Evolutionary conservation across 768 basidiomycete species (phyloP).

Genomic region (Cubamyces lactineus): DNA sequence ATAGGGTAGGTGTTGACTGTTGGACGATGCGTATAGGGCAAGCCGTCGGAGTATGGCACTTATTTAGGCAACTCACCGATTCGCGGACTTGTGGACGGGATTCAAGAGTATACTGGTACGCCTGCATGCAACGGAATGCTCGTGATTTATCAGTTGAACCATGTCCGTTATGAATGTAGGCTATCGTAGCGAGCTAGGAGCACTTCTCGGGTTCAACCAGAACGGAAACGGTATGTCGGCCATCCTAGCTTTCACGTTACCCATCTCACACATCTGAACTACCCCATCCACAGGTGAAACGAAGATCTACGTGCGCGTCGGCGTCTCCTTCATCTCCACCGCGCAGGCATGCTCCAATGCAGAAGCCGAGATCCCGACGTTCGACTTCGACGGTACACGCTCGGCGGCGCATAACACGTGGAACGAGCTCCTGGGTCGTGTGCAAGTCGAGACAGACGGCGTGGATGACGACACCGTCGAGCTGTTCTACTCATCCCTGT

Average conservation of each 20-base stretch:
- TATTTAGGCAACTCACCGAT: conserved; percentile 56
- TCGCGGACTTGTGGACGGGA: conserved; percentile 46
- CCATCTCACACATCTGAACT: neutral
- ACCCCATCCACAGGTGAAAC: conserved; percentile 31
- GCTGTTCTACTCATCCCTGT: conserved; percentile 67
- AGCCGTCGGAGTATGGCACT: conserved; percentile 57
- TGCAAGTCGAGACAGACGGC: conserved; percentile 53
- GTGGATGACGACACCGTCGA: conserved; percentile 53
- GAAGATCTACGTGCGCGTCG: conserved; percentile 59
- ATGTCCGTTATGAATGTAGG: conserved; percentile 34
- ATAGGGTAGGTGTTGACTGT: too few species aligned
- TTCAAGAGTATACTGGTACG: conserved; percentile 54
- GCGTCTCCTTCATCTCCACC: conserved; percentile 65
- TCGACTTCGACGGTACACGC: conserved; percentile 56
- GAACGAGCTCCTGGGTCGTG: conserved; percentile 59
- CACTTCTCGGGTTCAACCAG: conserved; percentile 53
- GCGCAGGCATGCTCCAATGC: conserved; percentile 65
- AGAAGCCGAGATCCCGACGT: conserved; percentile 60
- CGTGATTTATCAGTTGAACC: neutral
- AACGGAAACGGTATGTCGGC: conserved; percentile 37
- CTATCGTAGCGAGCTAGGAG: conserved; percentile 54
- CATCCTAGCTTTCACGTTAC: too few species aligned
- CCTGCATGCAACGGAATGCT: neutral
- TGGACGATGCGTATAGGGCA: conserved; percentile 18
- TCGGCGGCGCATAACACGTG: conserved; percentile 49